Evolutionary conservation across 1,284 basidiomycete genomes (phyloP), one percentile per base, ranked within the genome.

Genomic region (Boletus mariae): DNA sequence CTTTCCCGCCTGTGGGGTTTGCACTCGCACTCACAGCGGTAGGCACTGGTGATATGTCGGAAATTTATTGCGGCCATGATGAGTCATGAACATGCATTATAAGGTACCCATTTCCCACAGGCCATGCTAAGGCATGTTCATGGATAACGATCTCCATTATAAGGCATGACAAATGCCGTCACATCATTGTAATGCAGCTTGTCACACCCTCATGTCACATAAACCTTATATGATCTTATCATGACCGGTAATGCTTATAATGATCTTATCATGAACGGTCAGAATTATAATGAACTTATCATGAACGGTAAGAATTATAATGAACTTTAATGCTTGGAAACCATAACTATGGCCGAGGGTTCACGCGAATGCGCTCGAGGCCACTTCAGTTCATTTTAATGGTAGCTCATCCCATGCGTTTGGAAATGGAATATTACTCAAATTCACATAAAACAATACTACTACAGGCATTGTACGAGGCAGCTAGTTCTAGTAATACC

Each of bases 1-100:
- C 17, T 17, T 17, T 17, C 17, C 17, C 17, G 17, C 17, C 17
- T 17, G 17, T 17, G 17, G 17, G 17, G 1, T 17, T 17, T 17
- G 17, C 17, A 17, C 17, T 17, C 17, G 17, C 17, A 1, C 17
- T 17, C 17, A 17, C 17, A 17, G 17, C 17, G 17, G 17, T 17
- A 17, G 17, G 17, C 17, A 17, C 17, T 17, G 17, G 17, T 17
- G 17, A 17, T 26, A 7, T 35, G 32, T 35, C 46, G n/a, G 29
- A 45, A 45, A 31, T 45, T 45, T 45, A 17, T 32, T 6, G 29
- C 44, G 5, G 9, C 26, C 11, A 45, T 45, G 12, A 38, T 47
- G 38, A 47, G 46, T 47, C 46, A 47, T 47, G 35, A 25, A 12
- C 34, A 47, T 28, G 8, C 37, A 38, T 47, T 37, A 38, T 47